phyloP scores from a whole-genome alignment of 2,329 filamentous ascomycete genomes.

The Cladosporium velox region DNA sequence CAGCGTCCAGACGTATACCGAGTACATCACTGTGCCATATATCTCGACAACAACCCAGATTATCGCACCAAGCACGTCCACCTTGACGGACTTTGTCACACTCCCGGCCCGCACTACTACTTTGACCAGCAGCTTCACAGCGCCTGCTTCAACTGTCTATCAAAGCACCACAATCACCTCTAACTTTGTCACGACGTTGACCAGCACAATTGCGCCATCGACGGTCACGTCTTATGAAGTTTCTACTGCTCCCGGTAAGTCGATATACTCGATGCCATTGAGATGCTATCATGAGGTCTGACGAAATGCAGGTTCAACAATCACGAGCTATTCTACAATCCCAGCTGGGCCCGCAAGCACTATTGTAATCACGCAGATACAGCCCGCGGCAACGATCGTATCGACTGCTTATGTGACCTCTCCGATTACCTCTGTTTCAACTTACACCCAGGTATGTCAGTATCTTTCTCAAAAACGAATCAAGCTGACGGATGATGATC shows the following conservation, averaged over 20 bases:
- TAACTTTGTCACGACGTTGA: constrained; percentile 5
- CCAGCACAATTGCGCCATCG: constrained; percentile 10
- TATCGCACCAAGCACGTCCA: constrained; percentile 3
- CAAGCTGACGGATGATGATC: not conserved
- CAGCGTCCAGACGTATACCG: constrained; percentile 6
- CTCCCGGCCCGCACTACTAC: constrained; percentile 8
- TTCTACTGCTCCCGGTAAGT: constrained; percentile 11
- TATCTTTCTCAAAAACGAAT: not conserved
- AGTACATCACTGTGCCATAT: constrained; percentile 9
- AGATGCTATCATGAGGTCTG: not conserved
- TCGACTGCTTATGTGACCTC: constrained; percentile 5
- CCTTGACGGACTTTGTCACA: not conserved
- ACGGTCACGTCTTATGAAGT: constrained; percentile 3
- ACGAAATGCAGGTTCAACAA: not conserved
- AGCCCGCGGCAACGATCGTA: not conserved
- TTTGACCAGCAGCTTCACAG: not conserved
- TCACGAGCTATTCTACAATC: constrained; percentile 14
- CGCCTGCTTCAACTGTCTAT: constrained; percentile 4
- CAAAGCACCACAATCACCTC: constrained; percentile 1
- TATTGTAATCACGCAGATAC: not conserved
- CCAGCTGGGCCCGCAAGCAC: not conserved
- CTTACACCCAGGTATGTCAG: constrained; percentile 8
- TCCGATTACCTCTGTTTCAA: constrained; percentile 10
- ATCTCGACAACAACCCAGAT: constrained; percentile 1
- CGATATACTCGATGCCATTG: not conserved